A percentile compares a stretch with the other conserved stretches of the same genome.
These are phyloP conservation scores for Aspergillus kassunensis DNA, from an alignment of 495 filamentous ascomycete genomes.

Conservation along the genomic window DNA sequence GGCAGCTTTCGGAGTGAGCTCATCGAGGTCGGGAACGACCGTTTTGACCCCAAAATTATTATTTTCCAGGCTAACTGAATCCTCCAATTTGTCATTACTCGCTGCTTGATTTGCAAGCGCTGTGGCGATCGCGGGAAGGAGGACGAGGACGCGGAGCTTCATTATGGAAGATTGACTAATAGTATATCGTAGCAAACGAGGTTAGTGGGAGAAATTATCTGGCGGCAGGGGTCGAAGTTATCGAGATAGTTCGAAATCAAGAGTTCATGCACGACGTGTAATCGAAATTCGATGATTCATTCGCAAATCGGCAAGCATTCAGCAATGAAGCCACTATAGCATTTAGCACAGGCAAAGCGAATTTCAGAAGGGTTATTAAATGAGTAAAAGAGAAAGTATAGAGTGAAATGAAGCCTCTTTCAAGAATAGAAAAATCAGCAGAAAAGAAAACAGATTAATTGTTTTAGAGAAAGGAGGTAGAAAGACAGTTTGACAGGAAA, in stretches of 20 bases:
- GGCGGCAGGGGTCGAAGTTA: background rate
- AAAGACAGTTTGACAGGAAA: constrained; percentile 1
- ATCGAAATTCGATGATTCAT: background rate
- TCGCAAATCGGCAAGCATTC: constrained; percentile 1
- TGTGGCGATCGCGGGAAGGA: constrained; percentile 35
- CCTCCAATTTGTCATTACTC: constrained; percentile 14
- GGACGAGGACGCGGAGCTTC: constrained; percentile 35
- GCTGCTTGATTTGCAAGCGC: constrained; percentile 21
- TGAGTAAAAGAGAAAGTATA: background rate
- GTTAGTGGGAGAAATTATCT: background rate
- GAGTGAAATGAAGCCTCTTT: no score
- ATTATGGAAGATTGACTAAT: constrained; percentile 18
- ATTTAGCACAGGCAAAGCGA: background rate
- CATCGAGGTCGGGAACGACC: constrained; percentile 13
- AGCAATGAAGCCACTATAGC: background rate
- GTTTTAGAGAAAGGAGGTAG: constrained; percentile 1
- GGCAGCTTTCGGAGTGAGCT: constrained; percentile 19
- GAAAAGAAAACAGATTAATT: background rate
- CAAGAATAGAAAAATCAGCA: background rate
- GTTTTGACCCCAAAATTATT: constrained; percentile 22
- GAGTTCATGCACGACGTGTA: background rate
- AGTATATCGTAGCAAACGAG: background rate
- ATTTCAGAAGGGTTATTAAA: background rate
- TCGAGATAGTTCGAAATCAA: background rate
- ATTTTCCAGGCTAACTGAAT: constrained; percentile 16